Percentiles rank a stretch among this genome's conserved stretches.
Evolutionary conservation across 1,284 basidiomycete species (phyloP).

Genomic region (Ustilago hordei): DNA sequence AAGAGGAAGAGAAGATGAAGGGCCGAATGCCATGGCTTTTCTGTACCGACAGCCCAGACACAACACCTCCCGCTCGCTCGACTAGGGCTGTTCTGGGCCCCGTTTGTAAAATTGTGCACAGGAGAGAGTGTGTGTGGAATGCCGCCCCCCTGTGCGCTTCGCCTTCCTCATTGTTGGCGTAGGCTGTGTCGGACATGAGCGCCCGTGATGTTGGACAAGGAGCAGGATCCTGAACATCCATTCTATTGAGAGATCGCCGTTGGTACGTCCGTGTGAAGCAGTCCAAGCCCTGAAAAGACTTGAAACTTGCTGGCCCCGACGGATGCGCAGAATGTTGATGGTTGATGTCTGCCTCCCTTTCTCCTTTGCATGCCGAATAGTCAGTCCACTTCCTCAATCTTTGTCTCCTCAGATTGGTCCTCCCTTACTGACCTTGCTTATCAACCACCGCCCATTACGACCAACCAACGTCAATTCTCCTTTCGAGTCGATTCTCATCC

Average conservation of each 20-base stretch:
- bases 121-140: conserved; percentile 6
- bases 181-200: not conserved
- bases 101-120: not conserved
- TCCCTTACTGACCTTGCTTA: not conserved
- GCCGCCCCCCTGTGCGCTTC: not conserved
- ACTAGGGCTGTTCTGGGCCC: not conserved
- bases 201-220: not conserved
- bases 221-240: not conserved
- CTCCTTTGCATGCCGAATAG: not conserved
- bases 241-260: not conserved
- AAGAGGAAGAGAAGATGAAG: not conserved
- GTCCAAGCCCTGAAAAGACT: not conserved
- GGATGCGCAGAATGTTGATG: not conserved
- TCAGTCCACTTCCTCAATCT: not conserved
- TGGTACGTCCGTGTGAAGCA: not conserved
- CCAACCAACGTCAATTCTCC: conserved; percentile 2
- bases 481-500: not conserved
- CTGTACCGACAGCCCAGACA: not conserved
- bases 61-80: not conserved
- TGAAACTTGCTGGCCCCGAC: not conserved
- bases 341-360: not conserved
- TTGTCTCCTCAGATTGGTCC: not conserved
- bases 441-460: not conserved
- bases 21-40: not conserved
- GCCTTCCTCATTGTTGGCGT: conserved; percentile 1